phyloP scores from a whole-genome alignment of 768 basidiomycete species.

The Amanita thiersii region DNA sequence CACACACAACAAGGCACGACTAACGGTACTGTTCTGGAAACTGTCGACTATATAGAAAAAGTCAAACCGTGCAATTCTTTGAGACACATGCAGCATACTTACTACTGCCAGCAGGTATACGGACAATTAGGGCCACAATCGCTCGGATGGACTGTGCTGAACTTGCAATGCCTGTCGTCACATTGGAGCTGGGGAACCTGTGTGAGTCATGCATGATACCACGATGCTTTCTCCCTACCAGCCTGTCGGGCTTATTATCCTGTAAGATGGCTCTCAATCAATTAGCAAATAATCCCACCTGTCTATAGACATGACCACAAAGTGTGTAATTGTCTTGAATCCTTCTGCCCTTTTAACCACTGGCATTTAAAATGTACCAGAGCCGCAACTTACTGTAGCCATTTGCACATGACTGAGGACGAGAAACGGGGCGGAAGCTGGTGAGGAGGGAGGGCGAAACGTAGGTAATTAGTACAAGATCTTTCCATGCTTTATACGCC shows the following conservation, averaged over 20 bases:
- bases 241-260: conserved; percentile 44
- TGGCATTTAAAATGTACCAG: conserved; percentile 9
- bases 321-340: conserved; percentile 53
- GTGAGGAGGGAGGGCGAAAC: conserved; percentile 11
- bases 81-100: conserved; percentile 20
- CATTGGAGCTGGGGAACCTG: conserved; percentile 48
- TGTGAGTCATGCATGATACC: conserved; percentile 8
- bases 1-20: conserved; percentile 17
- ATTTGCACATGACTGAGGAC: conserved; percentile 52
- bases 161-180: conserved; percentile 58
- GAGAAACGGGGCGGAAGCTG: conserved; percentile 13
- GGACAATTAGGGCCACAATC: conserved; percentile 54
- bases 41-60: conserved; percentile 41
- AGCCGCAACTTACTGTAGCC: conserved; percentile 50
- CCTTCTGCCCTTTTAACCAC: conserved; percentile 28
- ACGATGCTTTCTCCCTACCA: conserved; percentile 30
- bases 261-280: neutral
- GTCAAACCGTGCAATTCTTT: neutral
- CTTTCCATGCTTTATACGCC: conserved; percentile 6
- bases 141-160: conserved; percentile 54
- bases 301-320: conserved; percentile 46
- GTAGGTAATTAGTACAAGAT: conserved; percentile 4
- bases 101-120: conserved; percentile 74
- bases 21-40: conserved; percentile 66
- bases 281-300: conserved; percentile 29